Percentiles rank a stretch among this genome's conserved stretches.
These are phyloP conservation scores for Chlamydomonas sp. DNA, from an alignment of 139 green algal genomes.

Conservation along the genomic window DNA sequence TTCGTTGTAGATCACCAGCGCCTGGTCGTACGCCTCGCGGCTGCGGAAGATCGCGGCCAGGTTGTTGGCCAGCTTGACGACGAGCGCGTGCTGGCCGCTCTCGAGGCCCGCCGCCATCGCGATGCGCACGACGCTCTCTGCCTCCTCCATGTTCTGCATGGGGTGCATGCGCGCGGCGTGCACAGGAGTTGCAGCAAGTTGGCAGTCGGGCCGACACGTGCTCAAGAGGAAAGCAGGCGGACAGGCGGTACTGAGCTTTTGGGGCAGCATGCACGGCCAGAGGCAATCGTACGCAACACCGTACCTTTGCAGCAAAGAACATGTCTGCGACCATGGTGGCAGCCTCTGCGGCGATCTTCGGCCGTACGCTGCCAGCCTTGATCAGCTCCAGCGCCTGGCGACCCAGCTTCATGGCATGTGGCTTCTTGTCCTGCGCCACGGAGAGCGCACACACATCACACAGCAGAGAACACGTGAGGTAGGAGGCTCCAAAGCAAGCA, in stretches of 20 bases:
- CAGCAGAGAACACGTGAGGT: neutral
- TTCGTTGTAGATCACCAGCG: neutral
- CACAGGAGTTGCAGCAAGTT: no score
- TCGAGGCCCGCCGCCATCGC: neutral
- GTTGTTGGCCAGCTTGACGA: slow-evolving; percentile 10
- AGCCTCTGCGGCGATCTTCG: neutral
- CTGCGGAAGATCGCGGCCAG: neutral
- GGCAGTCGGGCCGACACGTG: no score
- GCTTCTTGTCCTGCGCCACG: slow-evolving; percentile 2
- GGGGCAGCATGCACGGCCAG: no score
- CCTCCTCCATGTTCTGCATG: neutral
- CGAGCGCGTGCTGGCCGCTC: neutral
- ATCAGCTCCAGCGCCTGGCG: slow-evolving; percentile 4
- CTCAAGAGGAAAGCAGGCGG: no score
- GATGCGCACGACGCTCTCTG: neutral
- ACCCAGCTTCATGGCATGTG: slow-evolving; percentile 7
- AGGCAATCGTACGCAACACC: no score
- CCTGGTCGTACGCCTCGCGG: neutral
- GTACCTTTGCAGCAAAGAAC: slow-evolving; percentile 12
- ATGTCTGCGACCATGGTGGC: neutral
- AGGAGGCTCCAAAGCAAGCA: neutral
- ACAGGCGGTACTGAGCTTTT: no score
- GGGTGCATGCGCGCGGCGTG: no score
- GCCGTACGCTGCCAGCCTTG: neutral
- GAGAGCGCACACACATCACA: neutral